A percentile compares a stretch with the other conserved stretches of the same genome.
Conservation (phyloP, 495 filamentous ascomycete genomes). For the Hypoxylon rickii region DNA sequence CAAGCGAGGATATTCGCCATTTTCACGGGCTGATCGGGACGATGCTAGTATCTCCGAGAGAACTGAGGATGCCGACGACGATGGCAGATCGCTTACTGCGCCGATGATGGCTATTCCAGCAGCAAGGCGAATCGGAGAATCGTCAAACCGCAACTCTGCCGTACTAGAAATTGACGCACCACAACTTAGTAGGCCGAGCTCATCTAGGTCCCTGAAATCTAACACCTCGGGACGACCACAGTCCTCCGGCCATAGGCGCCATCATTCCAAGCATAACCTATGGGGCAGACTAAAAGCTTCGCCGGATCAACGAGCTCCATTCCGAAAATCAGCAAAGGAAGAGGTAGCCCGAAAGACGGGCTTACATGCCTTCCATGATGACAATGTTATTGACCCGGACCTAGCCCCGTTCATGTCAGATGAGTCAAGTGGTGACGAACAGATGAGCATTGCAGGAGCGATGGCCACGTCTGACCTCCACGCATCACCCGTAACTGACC, state of each 20-base stretch:
- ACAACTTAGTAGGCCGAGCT: slow-evolving; percentile 78
- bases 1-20: slow-evolving; percentile 38
- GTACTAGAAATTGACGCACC: slow-evolving; percentile 86
- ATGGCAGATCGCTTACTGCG: slow-evolving; percentile 53
- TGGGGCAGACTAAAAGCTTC: slow-evolving; percentile 61
- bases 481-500: slow-evolving; percentile 49
- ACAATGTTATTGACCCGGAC: slow-evolving; percentile 98
- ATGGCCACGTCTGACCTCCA: slow-evolving; percentile 56
- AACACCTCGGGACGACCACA: slow-evolving; percentile 68
- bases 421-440: slow-evolving; percentile 88
- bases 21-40: slow-evolving; percentile 38
- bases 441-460: slow-evolving; percentile 81
- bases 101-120: slow-evolving; percentile 87
- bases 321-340: slow-evolving; percentile 78
- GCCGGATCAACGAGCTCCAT: slow-evolving; percentile 77
- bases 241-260: slow-evolving; percentile 77
- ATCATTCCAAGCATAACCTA: slow-evolving; percentile 84
- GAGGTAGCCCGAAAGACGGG: slow-evolving; percentile 60
- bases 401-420: slow-evolving; percentile 95
- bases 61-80: slow-evolving; percentile 44
- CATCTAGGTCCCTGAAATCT: slow-evolving; percentile 89
- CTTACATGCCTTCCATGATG: slow-evolving; percentile 90
- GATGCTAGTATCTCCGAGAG: slow-evolving; percentile 48
- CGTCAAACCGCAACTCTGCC: slow-evolving; percentile 79
- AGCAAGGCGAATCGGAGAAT: slow-evolving; percentile 79